These are phyloP conservation scores for Alopecurus myosuroides DNA, from an alignment of 176 grass and related monocot species.

Conservation along the genomic window DNA sequence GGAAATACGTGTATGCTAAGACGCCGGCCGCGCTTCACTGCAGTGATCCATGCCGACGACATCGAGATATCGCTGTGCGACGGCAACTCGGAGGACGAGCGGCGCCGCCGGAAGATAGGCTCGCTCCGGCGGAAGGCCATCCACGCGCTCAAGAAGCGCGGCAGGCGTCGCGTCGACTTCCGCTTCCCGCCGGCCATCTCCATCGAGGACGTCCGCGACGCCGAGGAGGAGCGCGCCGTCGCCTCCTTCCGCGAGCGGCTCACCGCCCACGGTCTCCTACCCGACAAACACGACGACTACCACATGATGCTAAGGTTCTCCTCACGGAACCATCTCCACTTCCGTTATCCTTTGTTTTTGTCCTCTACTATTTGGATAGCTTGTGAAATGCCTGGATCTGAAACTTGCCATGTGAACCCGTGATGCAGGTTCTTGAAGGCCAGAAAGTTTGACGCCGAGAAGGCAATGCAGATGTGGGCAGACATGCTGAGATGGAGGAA, in stretches of 20 bases:
- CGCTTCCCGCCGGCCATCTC: slow-evolving; percentile 87
- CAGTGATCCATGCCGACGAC: slow-evolving; percentile 59
- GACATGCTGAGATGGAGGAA: slow-evolving; percentile 97
- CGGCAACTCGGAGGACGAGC: slow-evolving; percentile 94
- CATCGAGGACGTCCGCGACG: slow-evolving; percentile 90
- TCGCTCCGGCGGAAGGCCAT: slow-evolving; percentile 82
- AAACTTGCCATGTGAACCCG: neutral
- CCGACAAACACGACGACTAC: slow-evolving; percentile 91
- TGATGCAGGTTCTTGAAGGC: slow-evolving; percentile 82
- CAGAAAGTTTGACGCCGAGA: slow-evolving; percentile 83
- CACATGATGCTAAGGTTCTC: slow-evolving; percentile 88
- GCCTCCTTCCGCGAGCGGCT: slow-evolving; percentile 71
- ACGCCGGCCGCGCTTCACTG: too few species aligned
- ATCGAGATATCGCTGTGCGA: slow-evolving; percentile 69
- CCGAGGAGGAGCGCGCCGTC: slow-evolving; percentile 90
- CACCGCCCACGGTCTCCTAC: slow-evolving; percentile 50
- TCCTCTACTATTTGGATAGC: neutral
- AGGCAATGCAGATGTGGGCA: slow-evolving; percentile 89
- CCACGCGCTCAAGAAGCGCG: slow-evolving; percentile 84
- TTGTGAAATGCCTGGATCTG: neutral
- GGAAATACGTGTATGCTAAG: neutral
- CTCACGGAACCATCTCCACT: neutral
- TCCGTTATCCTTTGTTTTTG: neutral
- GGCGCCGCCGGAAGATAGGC: slow-evolving; percentile 83
- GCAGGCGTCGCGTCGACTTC: slow-evolving; percentile 82